Base-by-base conservation (phyloP, 2,329 filamentous ascomycete genomes). In the Cladosporium sp. region DNA sequence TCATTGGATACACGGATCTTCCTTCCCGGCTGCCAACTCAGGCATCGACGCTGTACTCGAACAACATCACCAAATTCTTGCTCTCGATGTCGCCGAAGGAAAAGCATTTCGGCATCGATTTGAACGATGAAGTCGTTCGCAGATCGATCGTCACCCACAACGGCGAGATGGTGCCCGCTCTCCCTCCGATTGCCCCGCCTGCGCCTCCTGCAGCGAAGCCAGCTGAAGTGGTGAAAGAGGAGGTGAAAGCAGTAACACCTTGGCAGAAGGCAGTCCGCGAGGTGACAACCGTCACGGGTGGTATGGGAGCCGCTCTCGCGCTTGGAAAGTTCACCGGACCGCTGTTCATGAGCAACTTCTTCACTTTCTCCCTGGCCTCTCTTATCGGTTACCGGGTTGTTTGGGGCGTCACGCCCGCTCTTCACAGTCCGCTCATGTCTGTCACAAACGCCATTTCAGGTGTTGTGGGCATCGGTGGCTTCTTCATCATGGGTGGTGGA, bases 381-480 rank as follows among this genome's bases (percentile, higher is more conserved):
- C 73, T 96, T 22, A 89, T 95, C 56, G 90, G 89, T 7, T 95
- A 96, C 64, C 82, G 89, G 43, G 88, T 88, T 5, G 88, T 95
- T 19, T 95, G 89, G 89, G 89, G 89, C 47, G 89, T 95, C 11
- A 74, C 77, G 0, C 89, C 89, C 7, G 88, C 89, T 30, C 76
- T 96, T 4, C 90, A 95, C 67, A 92, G 88, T 2, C 90, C 89
- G 1, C 73, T 96, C 4, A 95, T 96, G 90, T 91, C 86, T 59
- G 89, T 95, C 30, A 95, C 90, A 7, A 95, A 96, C 66, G 90
- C 90, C 22, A 95, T 95, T 60, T 93, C 88, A 27, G 89, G 86
- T 69, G 72, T 96, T 86, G 90, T 95, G 24, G 90, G 89, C 52
- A 79, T 96, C 54, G 90, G 89, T 51, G 89, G 90, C 11, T 78